These are phyloP conservation scores for Ganoderma meredithae DNA, from an alignment of 1,284 basidiomycete genomes.

Conservation along the genomic window DNA sequence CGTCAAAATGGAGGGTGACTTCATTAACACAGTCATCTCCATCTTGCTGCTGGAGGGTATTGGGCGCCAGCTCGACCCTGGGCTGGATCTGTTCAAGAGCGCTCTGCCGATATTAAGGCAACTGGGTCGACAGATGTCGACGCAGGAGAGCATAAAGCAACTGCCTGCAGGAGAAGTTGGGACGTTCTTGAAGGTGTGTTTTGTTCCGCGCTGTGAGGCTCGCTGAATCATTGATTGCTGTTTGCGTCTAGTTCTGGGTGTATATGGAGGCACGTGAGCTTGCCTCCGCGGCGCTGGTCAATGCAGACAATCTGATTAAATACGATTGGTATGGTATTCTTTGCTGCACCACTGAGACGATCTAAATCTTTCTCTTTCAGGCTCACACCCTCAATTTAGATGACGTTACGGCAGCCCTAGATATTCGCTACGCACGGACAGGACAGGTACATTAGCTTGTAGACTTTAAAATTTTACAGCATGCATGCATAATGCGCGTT, in stretches of 20 bases:
- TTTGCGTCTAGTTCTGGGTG: conserved; percentile 78
- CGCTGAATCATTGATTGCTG: neutral
- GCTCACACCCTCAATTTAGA: conserved; percentile 43
- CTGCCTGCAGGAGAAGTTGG: conserved; percentile 76
- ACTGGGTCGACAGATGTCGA: conserved; percentile 88
- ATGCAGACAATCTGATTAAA: conserved; percentile 81
- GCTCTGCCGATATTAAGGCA: conserved; percentile 91
- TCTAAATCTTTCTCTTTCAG: conserved; percentile 26
- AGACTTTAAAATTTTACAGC: conserved; percentile 26
- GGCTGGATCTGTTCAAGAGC: conserved; percentile 92
- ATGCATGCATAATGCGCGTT: conserved; percentile 23
- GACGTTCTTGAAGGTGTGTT: conserved; percentile 80
- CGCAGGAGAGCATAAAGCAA: conserved; percentile 72
- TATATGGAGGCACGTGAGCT: conserved; percentile 90
- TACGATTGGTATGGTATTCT: conserved; percentile 71
- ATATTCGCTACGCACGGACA: conserved; percentile 18
- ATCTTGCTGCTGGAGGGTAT: conserved; percentile 96
- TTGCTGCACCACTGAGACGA: neutral
- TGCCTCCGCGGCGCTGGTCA: conserved; percentile 78
- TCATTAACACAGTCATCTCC: conserved; percentile 97
- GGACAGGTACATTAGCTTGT: conserved; percentile 21
- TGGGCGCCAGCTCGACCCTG: conserved; percentile 92
- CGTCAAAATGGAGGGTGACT: conserved; percentile 99
- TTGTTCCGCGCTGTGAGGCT: too few relatives aligned
- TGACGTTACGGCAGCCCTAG: conserved; percentile 14